Evolutionary conservation across 305 asterid genomes (phyloP).

Genomic region (Fraxinus sp.): DNA sequence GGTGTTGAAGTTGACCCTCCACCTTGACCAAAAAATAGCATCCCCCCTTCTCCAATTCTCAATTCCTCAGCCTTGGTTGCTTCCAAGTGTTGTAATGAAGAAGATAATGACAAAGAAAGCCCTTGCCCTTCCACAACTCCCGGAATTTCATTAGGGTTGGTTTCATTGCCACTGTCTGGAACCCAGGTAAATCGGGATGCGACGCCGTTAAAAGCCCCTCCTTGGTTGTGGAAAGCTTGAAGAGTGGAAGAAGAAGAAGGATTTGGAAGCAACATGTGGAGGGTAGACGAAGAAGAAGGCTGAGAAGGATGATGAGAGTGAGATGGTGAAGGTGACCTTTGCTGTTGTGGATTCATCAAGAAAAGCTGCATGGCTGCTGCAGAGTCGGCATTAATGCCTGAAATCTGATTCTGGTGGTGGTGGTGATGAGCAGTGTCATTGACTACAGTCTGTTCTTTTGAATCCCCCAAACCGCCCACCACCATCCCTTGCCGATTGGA

Average conservation of each 20-base stretch:
- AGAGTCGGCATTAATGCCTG: constrained; percentile 56
- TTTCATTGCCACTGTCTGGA: constrained; percentile 36
- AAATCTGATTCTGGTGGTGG: constrained; percentile 50
- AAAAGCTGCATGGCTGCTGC: constrained; percentile 98
- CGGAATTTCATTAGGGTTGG: constrained; percentile 50
- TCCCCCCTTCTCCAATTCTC: constrained; percentile 63
- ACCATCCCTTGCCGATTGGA: constrained; percentile 48
- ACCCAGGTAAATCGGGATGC: constrained; percentile 63
- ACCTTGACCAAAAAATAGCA: constrained; percentile 70
- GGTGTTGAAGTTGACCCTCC: constrained; percentile 36
- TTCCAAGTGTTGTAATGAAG: constrained; percentile 68
- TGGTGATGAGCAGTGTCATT: constrained; percentile 35
- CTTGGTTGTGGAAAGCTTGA: constrained; percentile 43
- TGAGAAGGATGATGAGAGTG: constrained; percentile 40
- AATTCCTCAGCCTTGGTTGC: constrained; percentile 75
- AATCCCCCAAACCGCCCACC: constrained; percentile 43
- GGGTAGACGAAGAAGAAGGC: constrained; percentile 44
- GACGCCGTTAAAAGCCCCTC: constrained; percentile 38
- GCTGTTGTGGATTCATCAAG: constrained; percentile 70
- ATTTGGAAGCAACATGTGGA: constrained; percentile 62
- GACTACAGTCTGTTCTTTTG: constrained; percentile 29
- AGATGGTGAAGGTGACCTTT: constrained; percentile 59
- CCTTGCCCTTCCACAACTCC: constrained; percentile 71
- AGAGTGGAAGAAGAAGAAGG: constrained; percentile 44
- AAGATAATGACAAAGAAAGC: constrained; percentile 70